Conservation (phyloP, 495 filamentous ascomycete species). For the Xylaria castorea region DNA sequence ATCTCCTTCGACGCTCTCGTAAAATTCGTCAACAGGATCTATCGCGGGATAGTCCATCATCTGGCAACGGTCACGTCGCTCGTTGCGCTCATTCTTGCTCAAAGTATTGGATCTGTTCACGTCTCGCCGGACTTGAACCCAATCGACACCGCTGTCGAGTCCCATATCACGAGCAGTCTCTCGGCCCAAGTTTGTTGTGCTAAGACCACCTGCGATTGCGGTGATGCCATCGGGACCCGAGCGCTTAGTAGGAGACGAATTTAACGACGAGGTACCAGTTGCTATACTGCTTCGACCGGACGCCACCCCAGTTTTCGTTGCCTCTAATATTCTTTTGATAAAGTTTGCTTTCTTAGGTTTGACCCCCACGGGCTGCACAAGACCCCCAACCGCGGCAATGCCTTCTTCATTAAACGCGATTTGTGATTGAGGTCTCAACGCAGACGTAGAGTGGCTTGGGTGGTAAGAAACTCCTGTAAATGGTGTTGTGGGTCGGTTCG, state of each 20-base stretch:
- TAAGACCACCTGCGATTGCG: constrained; percentile 59
- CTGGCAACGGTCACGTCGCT: constrained; percentile 89
- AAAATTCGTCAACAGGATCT: constrained; percentile 85
- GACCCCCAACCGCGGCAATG: constrained; percentile 70
- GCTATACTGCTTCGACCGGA: constrained; percentile 86
- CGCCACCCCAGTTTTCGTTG: constrained; percentile 91
- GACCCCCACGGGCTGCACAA: constrained; percentile 66
- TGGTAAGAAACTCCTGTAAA: constrained; percentile 82
- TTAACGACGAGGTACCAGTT: constrained; percentile 55
- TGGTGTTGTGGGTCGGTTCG: constrained; percentile 70
- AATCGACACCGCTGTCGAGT: constrained; percentile 72
- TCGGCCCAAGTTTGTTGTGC: constrained; percentile 42
- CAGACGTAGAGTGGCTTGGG: constrained; percentile 73
- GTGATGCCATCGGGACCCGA: constrained; percentile 50
- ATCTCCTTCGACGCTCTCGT: constrained; percentile 86
- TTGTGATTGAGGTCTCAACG: constrained; percentile 54
- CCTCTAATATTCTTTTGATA: constrained; percentile 94
- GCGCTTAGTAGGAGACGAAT: constrained; percentile 38
- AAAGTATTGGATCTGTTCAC: constrained; percentile 93
- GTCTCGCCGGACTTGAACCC: constrained; percentile 94
- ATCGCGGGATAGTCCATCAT: constrained; percentile 92
- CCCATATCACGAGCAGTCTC: constrained; percentile 72
- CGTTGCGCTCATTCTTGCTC: constrained; percentile 83
- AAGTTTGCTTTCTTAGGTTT: constrained; percentile 93
- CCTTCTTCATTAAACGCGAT: constrained; percentile 54